Conservation (phyloP, 108 stramenopile genomes). For the Pseudonitzschia delicatissima region DNA sequence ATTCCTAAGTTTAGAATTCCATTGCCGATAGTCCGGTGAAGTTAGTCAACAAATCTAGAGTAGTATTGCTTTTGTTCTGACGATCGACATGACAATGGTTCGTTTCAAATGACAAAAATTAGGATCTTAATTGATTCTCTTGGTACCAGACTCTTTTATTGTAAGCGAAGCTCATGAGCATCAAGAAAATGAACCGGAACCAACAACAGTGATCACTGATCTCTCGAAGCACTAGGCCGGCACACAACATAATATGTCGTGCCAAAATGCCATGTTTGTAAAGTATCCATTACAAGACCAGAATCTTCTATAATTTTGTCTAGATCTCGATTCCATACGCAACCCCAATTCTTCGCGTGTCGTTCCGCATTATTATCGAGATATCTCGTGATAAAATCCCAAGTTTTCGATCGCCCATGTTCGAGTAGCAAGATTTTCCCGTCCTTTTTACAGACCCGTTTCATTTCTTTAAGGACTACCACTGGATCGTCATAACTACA, state of each 20-base stretch:
- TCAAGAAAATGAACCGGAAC: too few species aligned
- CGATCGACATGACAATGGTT: too few species aligned
- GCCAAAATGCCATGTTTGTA: conserved; percentile 82
- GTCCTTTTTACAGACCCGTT: conserved; percentile 77
- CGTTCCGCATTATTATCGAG: conserved; percentile 79
- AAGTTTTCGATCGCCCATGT: conserved; percentile 72
- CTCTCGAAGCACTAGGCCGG: conserved; percentile 26
- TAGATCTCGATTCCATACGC: conserved; percentile 88
- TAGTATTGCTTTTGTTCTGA: too few species aligned
- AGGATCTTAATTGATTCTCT: too few species aligned
- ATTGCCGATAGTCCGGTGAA: too few species aligned
- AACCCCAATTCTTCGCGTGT: conserved; percentile 89
- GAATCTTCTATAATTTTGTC: conserved; percentile 61
- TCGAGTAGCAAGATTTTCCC: conserved; percentile 80
- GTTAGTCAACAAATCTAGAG: too few species aligned
- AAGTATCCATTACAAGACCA: conserved; percentile 53
- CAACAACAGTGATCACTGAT: too few species aligned
- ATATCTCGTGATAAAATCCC: conserved; percentile 50
- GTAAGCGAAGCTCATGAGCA: too few species aligned
- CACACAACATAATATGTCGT: conserved; percentile 87
- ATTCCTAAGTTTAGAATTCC: too few species aligned
- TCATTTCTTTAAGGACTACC: conserved; percentile 74
- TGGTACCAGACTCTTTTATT: too few species aligned
- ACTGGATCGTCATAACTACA: conserved; percentile 90
- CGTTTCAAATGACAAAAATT: too few species aligned